phyloP scores from a whole-genome alignment of 257 asterid genomes.

The Solanum gracilifrons region DNA sequence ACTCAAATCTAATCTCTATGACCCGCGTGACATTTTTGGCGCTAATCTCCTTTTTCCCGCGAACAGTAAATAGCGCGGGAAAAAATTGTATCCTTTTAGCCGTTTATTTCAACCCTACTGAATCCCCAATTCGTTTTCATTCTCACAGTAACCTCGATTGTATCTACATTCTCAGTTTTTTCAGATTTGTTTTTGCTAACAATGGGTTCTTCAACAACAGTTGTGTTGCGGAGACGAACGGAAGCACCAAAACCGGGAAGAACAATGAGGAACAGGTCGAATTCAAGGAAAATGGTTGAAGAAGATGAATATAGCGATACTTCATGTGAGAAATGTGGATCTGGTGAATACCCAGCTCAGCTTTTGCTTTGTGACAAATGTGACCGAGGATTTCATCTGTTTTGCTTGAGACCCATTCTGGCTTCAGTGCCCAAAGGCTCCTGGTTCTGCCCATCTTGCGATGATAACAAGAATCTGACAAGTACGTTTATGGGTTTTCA shows the following conservation, averaged over 20 bases:
- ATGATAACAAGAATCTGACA: slow-evolving; percentile 1
- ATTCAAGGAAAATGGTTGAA: slow-evolving; percentile 6
- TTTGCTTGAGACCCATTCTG: slow-evolving; percentile 67
- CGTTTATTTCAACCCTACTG: neutral
- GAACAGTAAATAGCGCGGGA: slow-evolving; percentile 3
- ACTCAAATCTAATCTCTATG: neutral
- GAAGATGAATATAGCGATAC: slow-evolving; percentile 24
- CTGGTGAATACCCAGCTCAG: slow-evolving; percentile 49
- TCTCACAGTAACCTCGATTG: neutral
- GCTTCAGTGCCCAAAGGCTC: slow-evolving; percentile 62
- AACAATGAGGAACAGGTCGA: slow-evolving; percentile 15
- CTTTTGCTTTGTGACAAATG: slow-evolving; percentile 82
- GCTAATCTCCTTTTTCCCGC: slow-evolving; percentile 9
- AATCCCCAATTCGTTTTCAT: neutral
- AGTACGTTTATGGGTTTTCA: slow-evolving; percentile 22
- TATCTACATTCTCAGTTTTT: neutral
- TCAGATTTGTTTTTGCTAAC: neutral
- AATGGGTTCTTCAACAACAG: slow-evolving; percentile 15
- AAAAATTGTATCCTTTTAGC: neutral
- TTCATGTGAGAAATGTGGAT: slow-evolving; percentile 67
- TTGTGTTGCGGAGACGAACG: slow-evolving; percentile 40
- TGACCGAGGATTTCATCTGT: slow-evolving; percentile 63
- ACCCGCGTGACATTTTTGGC: slow-evolving; percentile 3
- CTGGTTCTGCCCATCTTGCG: slow-evolving; percentile 77
- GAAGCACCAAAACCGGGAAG: slow-evolving; percentile 43